Base-by-base conservation (phyloP, 352 stramenopile species). In the Globisporangium cederbergense region DNA sequence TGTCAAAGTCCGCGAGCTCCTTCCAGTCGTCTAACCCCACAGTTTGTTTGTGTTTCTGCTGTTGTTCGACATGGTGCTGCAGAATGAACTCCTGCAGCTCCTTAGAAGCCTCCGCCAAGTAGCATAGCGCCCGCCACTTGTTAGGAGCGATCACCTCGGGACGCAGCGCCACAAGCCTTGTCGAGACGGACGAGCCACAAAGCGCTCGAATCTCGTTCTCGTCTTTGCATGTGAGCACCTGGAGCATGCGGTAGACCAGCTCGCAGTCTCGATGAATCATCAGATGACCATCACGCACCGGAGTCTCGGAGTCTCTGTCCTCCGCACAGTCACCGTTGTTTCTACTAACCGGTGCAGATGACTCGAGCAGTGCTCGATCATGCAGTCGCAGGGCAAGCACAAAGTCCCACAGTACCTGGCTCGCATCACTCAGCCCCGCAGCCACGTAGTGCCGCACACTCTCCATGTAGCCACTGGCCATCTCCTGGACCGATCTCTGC, bases 361-460 rank as follows among this genome's bases (percentile, higher is more conserved):
- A 22, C 2, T 5, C 14, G 9, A 34, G 14, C 9, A 18, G 32
- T 5, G 4, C 58, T 13, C 68, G 68, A 9, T 72, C 69, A 50
- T 78, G 74, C 32, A 87, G 49, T 13, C 67, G 60, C 49, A 81
- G 53, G 22, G 75, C 71, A 13, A 83, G 58, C 4, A 80, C n/a
- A 50, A 88, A 80, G 4, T 60, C 55, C 36, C 80, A 81, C 3
- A 83, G 34, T 6, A 76, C 34, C 9, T 67, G 62, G 11, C 79
- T 64, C 50, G 75, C 66, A 11, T 79, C 74, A 9, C 20, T 51
- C n/a, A 88, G 47, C 32, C 70, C 67, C 45, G 68, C 68, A n/a
- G 57, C 50, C 1, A 73, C 62, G 4, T 58, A 71, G 34, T 66
- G 51, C 18, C 69, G 54, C 2, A 58, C 60, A 20, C 22, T 63